Base-by-base conservation (phyloP, 2,329 filamentous ascomycete species). In the Exophiala calicioides region DNA sequence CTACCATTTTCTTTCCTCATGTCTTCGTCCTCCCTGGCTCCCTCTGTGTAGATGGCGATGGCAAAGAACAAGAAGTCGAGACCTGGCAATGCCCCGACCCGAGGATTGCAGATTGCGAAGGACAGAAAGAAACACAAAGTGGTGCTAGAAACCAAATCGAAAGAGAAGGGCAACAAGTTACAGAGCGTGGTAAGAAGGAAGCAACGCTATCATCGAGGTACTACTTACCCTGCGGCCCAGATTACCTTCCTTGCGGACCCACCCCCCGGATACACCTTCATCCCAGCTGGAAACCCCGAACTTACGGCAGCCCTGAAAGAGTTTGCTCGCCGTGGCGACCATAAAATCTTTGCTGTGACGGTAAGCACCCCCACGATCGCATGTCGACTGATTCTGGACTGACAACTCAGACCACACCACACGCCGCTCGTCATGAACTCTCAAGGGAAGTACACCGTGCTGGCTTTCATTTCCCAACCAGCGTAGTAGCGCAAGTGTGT, bases 381-480 rank as follows among this genome's bases (percentile, higher is more conserved):
- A 20, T 9, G 16, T 20, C 13, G 30, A 5, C n/a, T n/a, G n/a
- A 38, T 27, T 44, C 7, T 26, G 30, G 13, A 40, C 49, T 58
- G 30, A 55, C 18, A 24, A 35, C 34, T 24, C 34, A 77, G 70
- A 78, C 73, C 50, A 76, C 71, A 34, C 75, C 70, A 20, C 71
- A 77, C 57, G 65, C 68, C 50, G 65, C 73, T 37, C 73, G 68
- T 9, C 73, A 77, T 41, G 72, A 75, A 49, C 65, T 84, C 2
- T 80, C 79, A 2, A 74, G 80, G 57, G 79, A 84, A 60, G 74
- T 82, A 37, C 75, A 81, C 56, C 74, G 80, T 30, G 75, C 83
- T 52, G 81, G 81, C 12, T 79, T 81, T 60, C 80, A 84, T 60
- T 84, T 85, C 52, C 78, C 79, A 5, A 75, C 75, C 47, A 67